Base-by-base conservation (phyloP, 2,329 filamentous ascomycete species). In the Neodidymelliopsis sp. region DNA sequence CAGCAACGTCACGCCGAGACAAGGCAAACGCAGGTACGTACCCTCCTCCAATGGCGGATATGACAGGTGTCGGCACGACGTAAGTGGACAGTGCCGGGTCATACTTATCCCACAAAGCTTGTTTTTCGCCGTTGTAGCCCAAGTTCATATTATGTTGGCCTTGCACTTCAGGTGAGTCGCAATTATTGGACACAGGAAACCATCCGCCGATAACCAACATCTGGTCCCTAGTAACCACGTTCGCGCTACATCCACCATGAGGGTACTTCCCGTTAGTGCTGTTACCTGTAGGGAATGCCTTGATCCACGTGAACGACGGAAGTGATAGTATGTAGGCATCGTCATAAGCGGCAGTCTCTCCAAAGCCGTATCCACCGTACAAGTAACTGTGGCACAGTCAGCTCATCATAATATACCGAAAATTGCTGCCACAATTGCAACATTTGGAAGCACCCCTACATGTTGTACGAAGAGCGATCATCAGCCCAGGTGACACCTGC, bases 261-360 rank as follows among this genome's bases (percentile, higher is more conserved):
- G 84, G 82, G 31, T 60, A 59, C 22, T 76, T 72, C 30, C 35
- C 44, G 4, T 47, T 45, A 28, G 23, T 49, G 1, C 74, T 75
- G 11, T 65, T 63, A 36, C 75, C 67, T 34, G 68, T 69, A 10
- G 78, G 79, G 45, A 77, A 81, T 57, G 79, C 75, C 54, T 81
- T 82, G 54, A 85, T 81, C 84, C 84, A 88, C 3, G 75, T 81
- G 66, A 87, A 88, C 1, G 82, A 81, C 1, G 84, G 85, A 12
- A 88, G 73, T 6, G 80, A 79, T 15, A 87, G 75, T 44, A 87
- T 81, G 59, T 85, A 87, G 44, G 82, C 76, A 69, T 87, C 84
- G 59, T 86, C 82, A 60, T 77, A 86, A 16, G 81, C 84, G 11
- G 76, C 71, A 0, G 74, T 74, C 27, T 79, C 70, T 1, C 75